phyloP scores from a whole-genome alignment of 306 rosid species.

The Pachyrhizus erosus region DNA sequence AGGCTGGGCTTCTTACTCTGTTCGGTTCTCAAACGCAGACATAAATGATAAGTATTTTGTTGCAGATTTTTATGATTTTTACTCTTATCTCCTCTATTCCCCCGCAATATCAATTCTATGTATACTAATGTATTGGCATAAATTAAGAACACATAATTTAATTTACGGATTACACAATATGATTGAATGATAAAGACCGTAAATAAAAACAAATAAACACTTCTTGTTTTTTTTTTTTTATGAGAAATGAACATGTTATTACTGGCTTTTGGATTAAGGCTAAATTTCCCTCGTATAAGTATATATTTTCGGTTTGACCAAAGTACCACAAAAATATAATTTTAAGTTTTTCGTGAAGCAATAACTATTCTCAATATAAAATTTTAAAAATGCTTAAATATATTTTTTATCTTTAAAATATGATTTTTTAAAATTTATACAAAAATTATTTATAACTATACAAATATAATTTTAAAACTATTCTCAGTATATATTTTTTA shows the following conservation, averaged over 20 bases:
- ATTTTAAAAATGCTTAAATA: no score
- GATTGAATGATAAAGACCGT: background rate
- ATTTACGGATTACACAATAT: background rate
- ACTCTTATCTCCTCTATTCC: background rate
- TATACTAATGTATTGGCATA: background rate
- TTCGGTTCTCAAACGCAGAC: background rate
- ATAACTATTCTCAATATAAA: background rate
- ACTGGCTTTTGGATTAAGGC: background rate
- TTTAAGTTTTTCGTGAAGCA: background rate
- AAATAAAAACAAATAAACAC: background rate
- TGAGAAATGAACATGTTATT: background rate
- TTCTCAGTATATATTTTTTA: no score
- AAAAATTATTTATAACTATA: no score
- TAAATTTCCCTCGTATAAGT: no score
- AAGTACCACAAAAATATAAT: background rate
- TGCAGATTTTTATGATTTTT: background rate
- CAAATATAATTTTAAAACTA: no score
- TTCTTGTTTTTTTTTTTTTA: background rate
- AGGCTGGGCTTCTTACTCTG: slow-evolving; percentile 48
- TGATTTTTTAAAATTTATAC: no score
- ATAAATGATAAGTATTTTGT: background rate
- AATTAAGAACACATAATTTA: background rate
- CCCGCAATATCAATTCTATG: background rate
- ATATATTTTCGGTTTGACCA: background rate
- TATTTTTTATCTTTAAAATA: no score